Conservation (phyloP, 176 grass and related monocot species). For the Carex pumila region DNA sequence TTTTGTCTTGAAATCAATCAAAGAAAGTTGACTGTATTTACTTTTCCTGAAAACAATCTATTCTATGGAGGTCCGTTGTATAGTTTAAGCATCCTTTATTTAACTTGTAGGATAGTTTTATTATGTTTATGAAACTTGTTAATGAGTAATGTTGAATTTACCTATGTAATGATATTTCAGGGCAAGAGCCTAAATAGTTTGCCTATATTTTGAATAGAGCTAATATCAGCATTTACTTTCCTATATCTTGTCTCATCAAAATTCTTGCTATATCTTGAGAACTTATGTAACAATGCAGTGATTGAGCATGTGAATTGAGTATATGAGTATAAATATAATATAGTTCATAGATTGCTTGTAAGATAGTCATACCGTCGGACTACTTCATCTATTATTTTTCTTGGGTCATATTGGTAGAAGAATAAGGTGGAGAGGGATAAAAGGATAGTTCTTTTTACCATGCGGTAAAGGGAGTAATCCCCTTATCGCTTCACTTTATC, state of each 20-base stretch:
- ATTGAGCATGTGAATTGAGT: not conserved
- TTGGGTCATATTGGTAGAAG: not conserved
- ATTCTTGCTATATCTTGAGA: not conserved
- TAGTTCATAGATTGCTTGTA: not conserved
- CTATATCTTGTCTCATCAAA: not conserved
- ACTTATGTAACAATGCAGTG: not conserved
- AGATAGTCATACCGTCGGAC: no score
- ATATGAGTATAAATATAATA: not conserved
- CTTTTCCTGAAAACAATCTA: not conserved
- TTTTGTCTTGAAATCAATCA: conserved; percentile 38
- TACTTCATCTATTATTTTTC: not conserved
- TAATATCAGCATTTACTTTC: not conserved
- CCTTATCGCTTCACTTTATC: not conserved
- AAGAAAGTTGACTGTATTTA: conserved; percentile 1
- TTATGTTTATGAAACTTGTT: not conserved
- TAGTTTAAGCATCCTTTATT: not conserved
- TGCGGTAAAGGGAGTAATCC: not conserved
- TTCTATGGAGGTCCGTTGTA: conserved; percentile 3
- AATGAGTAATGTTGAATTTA: not conserved
- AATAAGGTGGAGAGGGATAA: not conserved
- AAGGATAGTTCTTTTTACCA: not conserved
- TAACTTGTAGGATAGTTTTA: conserved; percentile 13
- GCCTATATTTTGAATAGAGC: not conserved
- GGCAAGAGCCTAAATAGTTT: conserved; percentile 4
- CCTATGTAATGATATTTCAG: not conserved